Base-by-base conservation (phyloP, 164 flowering plant species). In the Vitis rotundifolia region DNA sequence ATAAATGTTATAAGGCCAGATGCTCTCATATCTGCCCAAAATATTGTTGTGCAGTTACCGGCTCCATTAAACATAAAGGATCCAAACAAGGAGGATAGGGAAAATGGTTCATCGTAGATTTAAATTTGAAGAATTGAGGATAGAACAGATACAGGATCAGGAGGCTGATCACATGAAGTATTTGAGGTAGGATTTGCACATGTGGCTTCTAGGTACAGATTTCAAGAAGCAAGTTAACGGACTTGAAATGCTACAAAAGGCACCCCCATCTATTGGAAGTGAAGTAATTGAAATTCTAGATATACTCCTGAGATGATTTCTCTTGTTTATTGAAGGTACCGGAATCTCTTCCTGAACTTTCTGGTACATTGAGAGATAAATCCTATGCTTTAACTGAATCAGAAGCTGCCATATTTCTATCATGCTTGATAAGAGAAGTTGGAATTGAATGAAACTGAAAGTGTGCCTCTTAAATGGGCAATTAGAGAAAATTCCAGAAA, bases 191-290 rank as follows among this genome's bases (percentile, higher is more conserved):
- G 98, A 95, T 76, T 71, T 95, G 75, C 88, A 89, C 56, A 80
- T 84, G 72, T 82, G 94, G 66, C 91, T 95, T 66, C 79, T 91
- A 52, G 93, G 98, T 75, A 59, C 86, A 16, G 99, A 95, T 74
- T 93, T 93, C 71, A 90, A 88, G 85, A 95, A 93, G 83, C 99
- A 93, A 80, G 93, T 93, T 73, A 97, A 93, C 62, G 99, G 97
- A 64, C 88, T 95, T 65, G 99, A 95, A 75, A 84, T 93, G 83
- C 87, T 95, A 52, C 99, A 93, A 65, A 93, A 95, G 99, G 92
- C 89, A 47, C 90, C 93, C 74, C 93, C 95, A 51, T 83, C 94
- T 22, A 79, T 82, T 59, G 77, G 79, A 64, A 91, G 84, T 71
- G 99, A 95, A 68, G 63, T 90, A 53, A 75, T 89, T 52, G 99